phyloP scores from a whole-genome alignment of 2,329 filamentous ascomycete species.

The Fonsecaea monophora region DNA sequence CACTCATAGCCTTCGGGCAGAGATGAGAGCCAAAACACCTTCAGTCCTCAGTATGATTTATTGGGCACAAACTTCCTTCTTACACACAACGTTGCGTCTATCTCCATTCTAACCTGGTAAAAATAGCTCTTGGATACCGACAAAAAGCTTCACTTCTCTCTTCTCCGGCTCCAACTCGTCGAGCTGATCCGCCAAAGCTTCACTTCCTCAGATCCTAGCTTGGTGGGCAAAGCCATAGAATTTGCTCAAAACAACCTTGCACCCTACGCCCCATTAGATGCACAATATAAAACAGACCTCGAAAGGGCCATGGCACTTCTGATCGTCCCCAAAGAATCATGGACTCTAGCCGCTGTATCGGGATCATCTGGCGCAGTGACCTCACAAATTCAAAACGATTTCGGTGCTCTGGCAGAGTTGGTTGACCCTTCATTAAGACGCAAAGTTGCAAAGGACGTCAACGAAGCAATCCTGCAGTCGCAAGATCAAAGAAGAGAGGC shows the following conservation, averaged over 20 bases:
- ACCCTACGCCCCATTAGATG: constrained; percentile 81
- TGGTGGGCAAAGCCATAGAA: constrained; percentile 79
- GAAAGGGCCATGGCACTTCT: constrained; percentile 93
- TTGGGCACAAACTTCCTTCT: constrained; percentile 34
- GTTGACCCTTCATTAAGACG: constrained; percentile 80
- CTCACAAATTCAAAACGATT: constrained; percentile 36
- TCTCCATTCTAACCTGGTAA: constrained; percentile 20
- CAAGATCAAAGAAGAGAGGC: constrained; percentile 78
- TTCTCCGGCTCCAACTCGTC: constrained; percentile 88
- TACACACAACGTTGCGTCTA: constrained; percentile 21
- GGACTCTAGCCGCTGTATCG: constrained; percentile 62
- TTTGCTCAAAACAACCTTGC: constrained; percentile 90
- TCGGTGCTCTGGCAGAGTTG: constrained; percentile 69
- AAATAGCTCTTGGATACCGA: constrained; percentile 84
- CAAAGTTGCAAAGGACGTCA: constrained; percentile 85
- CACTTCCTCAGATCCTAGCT: constrained; percentile 64
- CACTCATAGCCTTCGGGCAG: constrained; percentile 91
- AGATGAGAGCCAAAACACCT: constrained; percentile 87
- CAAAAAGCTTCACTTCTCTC: constrained; percentile 82
- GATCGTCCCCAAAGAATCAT: constrained; percentile 76
- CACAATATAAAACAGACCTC: constrained; percentile 81
- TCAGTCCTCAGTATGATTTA: constrained; percentile 87
- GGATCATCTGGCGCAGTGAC: constrained; percentile 13
- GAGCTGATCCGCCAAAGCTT: constrained; percentile 81
- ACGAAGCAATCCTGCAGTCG: constrained; percentile 80